phyloP scores from a whole-genome alignment of 2,329 filamentous ascomycete genomes.

The Microsporum ferrugineum region DNA sequence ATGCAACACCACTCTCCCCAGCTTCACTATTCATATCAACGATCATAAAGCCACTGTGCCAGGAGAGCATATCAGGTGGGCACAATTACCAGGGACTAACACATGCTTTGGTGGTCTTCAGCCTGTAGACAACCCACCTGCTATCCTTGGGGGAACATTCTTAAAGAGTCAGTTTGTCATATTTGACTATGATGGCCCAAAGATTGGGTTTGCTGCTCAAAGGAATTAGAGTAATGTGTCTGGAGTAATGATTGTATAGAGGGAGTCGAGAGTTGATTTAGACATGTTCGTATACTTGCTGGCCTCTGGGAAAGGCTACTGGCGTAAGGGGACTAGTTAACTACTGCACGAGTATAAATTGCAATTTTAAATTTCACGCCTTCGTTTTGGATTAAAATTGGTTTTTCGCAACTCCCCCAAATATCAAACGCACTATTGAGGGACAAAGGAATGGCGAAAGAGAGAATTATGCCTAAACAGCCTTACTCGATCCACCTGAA shows the following conservation, averaged over 20 bases:
- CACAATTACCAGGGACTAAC: conserved; percentile 30
- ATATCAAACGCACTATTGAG: too few relatives aligned
- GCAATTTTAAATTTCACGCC: not conserved
- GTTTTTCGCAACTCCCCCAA: too few relatives aligned
- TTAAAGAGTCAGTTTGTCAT: conserved; percentile 51
- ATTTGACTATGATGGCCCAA: conserved; percentile 34
- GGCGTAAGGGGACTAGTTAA: too few relatives aligned
- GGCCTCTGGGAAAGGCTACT: too few relatives aligned
- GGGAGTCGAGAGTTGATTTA: too few relatives aligned
- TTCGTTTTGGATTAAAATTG: too few relatives aligned
- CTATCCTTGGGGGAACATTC: conserved; percentile 49
- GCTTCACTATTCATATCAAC: conserved; percentile 43
- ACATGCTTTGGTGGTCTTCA: conserved; percentile 51
- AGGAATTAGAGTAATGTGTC: not conserved
- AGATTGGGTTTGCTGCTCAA: conserved; percentile 11
- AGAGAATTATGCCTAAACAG: conserved; percentile 21
- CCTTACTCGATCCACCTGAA: conserved; percentile 29
- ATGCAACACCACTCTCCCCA: conserved; percentile 43
- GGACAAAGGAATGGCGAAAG: not conserved
- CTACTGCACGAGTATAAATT: not conserved
- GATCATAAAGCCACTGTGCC: conserved; percentile 44
- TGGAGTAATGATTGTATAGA: not conserved
- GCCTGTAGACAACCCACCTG: conserved; percentile 43
- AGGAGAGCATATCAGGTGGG: conserved; percentile 45
- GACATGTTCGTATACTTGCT: too few relatives aligned